These are phyloP conservation scores for Penicillium brasilianum DNA, from an alignment of 2,329 filamentous ascomycete genomes.

Conservation along the genomic window DNA sequence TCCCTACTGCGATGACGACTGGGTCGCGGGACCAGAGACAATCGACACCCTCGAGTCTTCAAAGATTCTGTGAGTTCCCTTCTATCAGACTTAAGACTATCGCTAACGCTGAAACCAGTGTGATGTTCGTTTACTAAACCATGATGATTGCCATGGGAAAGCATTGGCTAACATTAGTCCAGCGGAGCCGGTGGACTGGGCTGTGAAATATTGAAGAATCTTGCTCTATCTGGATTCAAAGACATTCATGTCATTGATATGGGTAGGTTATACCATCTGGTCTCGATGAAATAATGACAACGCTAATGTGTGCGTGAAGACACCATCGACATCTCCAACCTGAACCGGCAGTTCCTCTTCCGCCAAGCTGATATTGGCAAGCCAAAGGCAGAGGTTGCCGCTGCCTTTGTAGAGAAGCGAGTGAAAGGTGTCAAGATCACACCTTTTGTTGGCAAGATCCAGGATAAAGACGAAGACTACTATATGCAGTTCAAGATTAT, in stretches of 20 bases:
- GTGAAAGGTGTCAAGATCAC: conserved; percentile 93
- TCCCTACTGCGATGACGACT: conserved; percentile 76
- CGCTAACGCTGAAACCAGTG: conserved; percentile 47
- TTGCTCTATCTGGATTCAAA: conserved; percentile 93
- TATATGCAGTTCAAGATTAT: conserved; percentile 97
- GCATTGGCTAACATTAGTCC: conserved; percentile 13
- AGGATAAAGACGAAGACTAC: conserved; percentile 94
- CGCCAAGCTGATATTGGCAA: conserved; percentile 89
- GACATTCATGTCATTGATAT: conserved; percentile 99
- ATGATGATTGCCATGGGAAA: background rate
- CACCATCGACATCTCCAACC: conserved; percentile 97
- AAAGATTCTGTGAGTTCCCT: conserved; percentile 70
- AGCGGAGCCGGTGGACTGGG: conserved; percentile 93
- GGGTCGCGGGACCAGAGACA: conserved; percentile 56
- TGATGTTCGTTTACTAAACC: conserved; percentile 53
- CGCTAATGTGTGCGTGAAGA: conserved; percentile 57
- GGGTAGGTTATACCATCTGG: conserved; percentile 70
- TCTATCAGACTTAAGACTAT: conserved; percentile 2
- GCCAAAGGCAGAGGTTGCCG: conserved; percentile 90
- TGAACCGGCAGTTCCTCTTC: conserved; percentile 97
- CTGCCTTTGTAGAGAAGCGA: conserved; percentile 84
- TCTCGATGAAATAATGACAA: no score
- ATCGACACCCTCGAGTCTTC: conserved; percentile 67
- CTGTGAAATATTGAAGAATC: conserved; percentile 95
- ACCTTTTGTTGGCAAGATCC: conserved; percentile 90